A percentile compares a stretch with the other conserved stretches of the same genome.
These are phyloP conservation scores for Pleomassaria siparia DNA, from an alignment of 2,329 filamentous ascomycete species.

Conservation along the genomic window DNA sequence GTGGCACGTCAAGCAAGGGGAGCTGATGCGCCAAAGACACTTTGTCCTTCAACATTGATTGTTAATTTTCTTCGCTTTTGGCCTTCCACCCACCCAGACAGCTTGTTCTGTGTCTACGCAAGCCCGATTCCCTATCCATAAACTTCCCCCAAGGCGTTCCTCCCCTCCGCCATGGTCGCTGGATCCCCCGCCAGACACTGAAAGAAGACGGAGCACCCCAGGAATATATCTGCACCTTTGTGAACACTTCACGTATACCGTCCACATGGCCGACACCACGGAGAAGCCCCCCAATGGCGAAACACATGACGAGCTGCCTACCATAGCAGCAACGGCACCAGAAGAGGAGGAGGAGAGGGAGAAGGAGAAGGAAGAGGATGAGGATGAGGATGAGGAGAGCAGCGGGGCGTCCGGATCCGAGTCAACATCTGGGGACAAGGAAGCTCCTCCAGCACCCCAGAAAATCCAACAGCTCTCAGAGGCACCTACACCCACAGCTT, in stretches of 20 bases:
- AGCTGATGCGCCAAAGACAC: conserved; percentile 30
- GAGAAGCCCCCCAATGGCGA: conserved; percentile 14
- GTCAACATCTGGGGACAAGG: conserved; percentile 17
- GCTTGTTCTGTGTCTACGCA: conserved; percentile 6
- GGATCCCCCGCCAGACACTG: conserved; percentile 19
- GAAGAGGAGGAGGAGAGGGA: conserved; percentile 7
- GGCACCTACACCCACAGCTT: conserved; percentile 19
- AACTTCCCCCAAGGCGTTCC: conserved; percentile 3
- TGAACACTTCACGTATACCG: conserved; percentile 9
- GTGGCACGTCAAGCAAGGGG: conserved; percentile 20
- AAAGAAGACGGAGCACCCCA: conserved; percentile 19
- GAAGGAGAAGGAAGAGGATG: conserved; percentile 7
- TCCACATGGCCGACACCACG: conserved; percentile 38
- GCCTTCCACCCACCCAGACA: not conserved
- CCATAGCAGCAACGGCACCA: conserved; percentile 4
- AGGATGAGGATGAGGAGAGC: conserved; percentile 14
- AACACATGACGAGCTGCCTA: conserved; percentile 11
- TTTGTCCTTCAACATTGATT: conserved; percentile 19
- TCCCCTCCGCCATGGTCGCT: conserved; percentile 28
- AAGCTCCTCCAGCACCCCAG: conserved; percentile 17
- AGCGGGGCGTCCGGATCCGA: conserved; percentile 23
- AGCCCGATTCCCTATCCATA: conserved; percentile 6
- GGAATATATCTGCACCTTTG: conserved; percentile 15
- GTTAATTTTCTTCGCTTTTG: not conserved
- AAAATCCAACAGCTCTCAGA: conserved; percentile 17